Evolutionary conservation across 768 basidiomycete species (phyloP).

Genomic region (Phlebiopsis gigantea): DNA sequence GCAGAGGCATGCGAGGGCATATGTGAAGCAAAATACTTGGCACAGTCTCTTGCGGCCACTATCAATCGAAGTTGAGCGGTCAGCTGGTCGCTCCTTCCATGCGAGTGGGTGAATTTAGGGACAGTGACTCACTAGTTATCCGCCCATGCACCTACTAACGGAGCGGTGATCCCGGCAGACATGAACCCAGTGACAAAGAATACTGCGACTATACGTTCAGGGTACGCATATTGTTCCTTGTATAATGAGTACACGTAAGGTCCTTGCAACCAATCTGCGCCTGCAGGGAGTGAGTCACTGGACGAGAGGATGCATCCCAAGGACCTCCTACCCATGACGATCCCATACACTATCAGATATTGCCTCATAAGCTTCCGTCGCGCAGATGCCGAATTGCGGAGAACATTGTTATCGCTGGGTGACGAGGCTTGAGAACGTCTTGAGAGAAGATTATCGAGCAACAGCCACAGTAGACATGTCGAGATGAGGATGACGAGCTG

Average conservation of each 20-base stretch:
- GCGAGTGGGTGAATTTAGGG: background rate
- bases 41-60: slow-evolving; percentile 68
- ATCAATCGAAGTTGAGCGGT: background rate
- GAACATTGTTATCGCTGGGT: background rate
- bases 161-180: slow-evolving; percentile 64
- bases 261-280: slow-evolving; percentile 77
- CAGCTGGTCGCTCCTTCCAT: too few relatives aligned
- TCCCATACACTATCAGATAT: slow-evolving; percentile 63
- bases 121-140: slow-evolving; percentile 56
- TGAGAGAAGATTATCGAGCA: slow-evolving; percentile 9
- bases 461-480: slow-evolving; percentile 9
- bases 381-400: slow-evolving; percentile 14
- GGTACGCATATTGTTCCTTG: slow-evolving; percentile 57
- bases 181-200: slow-evolving; percentile 77
- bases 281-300: slow-evolving; percentile 28
- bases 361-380: slow-evolving; percentile 30
- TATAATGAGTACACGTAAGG: slow-evolving; percentile 77
- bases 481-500: slow-evolving; percentile 12
- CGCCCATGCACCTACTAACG: slow-evolving; percentile 72
- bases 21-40: slow-evolving; percentile 66
- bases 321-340: slow-evolving; percentile 59
- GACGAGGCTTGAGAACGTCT: slow-evolving; percentile 1
- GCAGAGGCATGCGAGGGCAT: slow-evolving; percentile 53
- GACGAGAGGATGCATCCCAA: background rate
- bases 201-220: slow-evolving; percentile 60